Base-by-base conservation (phyloP, 2,329 filamentous ascomycete genomes). In the Fusarium pseudocircinatum region DNA sequence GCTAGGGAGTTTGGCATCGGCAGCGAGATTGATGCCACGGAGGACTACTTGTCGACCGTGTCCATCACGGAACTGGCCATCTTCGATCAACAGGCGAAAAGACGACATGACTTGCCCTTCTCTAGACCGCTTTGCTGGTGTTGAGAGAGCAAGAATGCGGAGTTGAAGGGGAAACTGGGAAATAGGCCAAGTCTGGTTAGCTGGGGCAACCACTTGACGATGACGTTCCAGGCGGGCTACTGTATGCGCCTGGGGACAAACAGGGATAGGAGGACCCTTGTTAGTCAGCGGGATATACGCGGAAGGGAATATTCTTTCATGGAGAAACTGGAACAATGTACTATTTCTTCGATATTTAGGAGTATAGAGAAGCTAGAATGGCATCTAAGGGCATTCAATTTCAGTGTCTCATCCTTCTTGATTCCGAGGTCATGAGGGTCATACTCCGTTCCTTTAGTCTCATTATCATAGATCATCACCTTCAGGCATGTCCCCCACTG, bases 1-100 rank as follows among this genome's bases (percentile, higher is more conserved):
- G 79, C 92, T 94, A 36, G 96, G 96, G 66, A 94, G 92, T 84
- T 99, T 99, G 78, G 93, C 91, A 80, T 98, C 96, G 72, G 90
- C 94, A 42, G 95, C 95, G 71, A 97, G 89, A 80, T 99, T 99
- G 85, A 99, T 97, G 73, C 96, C 96, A 73, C 96, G 92, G 49
- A 99, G 87, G 6, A 94, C 92, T 63, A 99, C 90, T 83, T 98
- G 93, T 70, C 96, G 92, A 74, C 95, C 92, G 73, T 94, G 85
- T 20, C 86, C 81, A 81, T 99, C 97, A 70, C 94, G 90, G 83
- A 99, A 98, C 75, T 90, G 91, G 70, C 91, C 91, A 74, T 96
- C 93, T 78, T 98, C 94, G 77, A 99, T 96, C 30, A 89, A 91
- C 57, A 99, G 87, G 60, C 93, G 91, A 59, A 96, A 89, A 28